phyloP scores from a whole-genome alignment of 1,284 basidiomycete genomes.

The Bjerkandera adusta region DNA sequence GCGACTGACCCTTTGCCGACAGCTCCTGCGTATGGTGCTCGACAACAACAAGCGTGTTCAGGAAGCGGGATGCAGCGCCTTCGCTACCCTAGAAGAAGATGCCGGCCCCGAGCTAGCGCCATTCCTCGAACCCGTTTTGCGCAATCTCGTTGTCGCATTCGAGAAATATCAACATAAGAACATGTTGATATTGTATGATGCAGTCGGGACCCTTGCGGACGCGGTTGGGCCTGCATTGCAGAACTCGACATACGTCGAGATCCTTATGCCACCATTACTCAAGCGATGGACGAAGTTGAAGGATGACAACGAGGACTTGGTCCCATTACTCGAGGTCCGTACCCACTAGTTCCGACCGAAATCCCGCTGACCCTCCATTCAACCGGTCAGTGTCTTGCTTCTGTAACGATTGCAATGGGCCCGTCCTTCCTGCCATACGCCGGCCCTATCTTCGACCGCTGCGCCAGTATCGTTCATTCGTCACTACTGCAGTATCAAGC shows the following conservation, averaged over 20 bases:
- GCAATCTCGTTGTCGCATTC: conserved; percentile 95
- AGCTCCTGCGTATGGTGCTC: conserved; percentile 96
- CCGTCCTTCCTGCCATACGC: conserved; percentile 90
- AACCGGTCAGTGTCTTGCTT: conserved; percentile 82
- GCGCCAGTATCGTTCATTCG: conserved; percentile 82
- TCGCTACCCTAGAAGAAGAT: conserved; percentile 98
- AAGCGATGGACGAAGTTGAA: conserved; percentile 86
- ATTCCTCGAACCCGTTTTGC: conserved; percentile 92
- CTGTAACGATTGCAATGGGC: conserved; percentile 96
- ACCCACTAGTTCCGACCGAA: conserved; percentile 1
- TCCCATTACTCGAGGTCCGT: conserved; percentile 88
- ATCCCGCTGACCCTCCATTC: conserved; percentile 16
- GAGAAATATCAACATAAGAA: conserved; percentile 99
- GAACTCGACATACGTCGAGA: conserved; percentile 86
- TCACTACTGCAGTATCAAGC: conserved; percentile 82
- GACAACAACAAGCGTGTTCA: conserved; percentile 99
- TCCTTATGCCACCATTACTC: conserved; percentile 95
- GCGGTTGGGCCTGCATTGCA: conserved; percentile 90
- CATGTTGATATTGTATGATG: conserved; percentile 97
- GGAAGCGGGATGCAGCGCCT: conserved; percentile 98
- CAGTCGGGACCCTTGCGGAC: conserved; percentile 96
- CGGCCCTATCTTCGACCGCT: conserved; percentile 91
- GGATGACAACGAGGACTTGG: conserved; percentile 91
- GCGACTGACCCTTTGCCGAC: conserved; percentile 10
- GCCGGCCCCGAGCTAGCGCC: conserved; percentile 89